Evolutionary conservation across 768 basidiomycete species (phyloP).

Genomic region (Lentinus brumalis): DNA sequence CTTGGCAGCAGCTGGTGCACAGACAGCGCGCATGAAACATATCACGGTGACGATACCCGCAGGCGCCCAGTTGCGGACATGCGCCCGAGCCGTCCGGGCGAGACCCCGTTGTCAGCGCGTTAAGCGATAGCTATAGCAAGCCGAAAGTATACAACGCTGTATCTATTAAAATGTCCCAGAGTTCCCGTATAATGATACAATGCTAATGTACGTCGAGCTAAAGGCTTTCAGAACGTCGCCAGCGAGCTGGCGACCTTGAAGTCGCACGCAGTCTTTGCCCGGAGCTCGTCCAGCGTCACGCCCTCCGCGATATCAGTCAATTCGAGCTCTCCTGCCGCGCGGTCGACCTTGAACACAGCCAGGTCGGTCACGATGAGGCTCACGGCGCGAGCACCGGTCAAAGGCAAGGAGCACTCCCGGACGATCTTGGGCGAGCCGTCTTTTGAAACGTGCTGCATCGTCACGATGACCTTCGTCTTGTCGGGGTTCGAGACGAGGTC

Average conservation of each 20-base stretch:
- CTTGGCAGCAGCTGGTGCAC: background rate
- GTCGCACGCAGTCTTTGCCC: conserved; percentile 78
- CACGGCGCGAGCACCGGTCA: conserved; percentile 85
- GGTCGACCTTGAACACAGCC: conserved; percentile 84
- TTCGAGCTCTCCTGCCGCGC: conserved; percentile 66
- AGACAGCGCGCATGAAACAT: conserved; percentile 8
- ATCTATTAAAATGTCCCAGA: conserved; percentile 2
- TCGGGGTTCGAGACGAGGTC: conserved; percentile 94
- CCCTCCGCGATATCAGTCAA: conserved; percentile 84
- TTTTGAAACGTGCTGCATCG: conserved; percentile 89
- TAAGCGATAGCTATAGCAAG: no score
- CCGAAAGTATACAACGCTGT: background rate
- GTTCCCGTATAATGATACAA: conserved; percentile 3
- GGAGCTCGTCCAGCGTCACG: conserved; percentile 77
- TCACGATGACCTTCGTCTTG: conserved; percentile 86
- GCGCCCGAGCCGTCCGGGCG: background rate
- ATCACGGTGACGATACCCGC: conserved; percentile 8
- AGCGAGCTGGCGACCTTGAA: conserved; percentile 63
- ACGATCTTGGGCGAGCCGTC: conserved; percentile 87
- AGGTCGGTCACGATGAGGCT: conserved; percentile 91
- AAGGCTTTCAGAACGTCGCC: conserved; percentile 43
- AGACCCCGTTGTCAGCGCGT: background rate
- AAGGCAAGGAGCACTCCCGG: conserved; percentile 74
- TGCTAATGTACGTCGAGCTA: conserved; percentile 2
- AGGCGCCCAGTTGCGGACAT: background rate